Evolutionary conservation across 805 yeast genomes (phyloP).

Genomic region (Brettanomyces naardenensis): DNA sequence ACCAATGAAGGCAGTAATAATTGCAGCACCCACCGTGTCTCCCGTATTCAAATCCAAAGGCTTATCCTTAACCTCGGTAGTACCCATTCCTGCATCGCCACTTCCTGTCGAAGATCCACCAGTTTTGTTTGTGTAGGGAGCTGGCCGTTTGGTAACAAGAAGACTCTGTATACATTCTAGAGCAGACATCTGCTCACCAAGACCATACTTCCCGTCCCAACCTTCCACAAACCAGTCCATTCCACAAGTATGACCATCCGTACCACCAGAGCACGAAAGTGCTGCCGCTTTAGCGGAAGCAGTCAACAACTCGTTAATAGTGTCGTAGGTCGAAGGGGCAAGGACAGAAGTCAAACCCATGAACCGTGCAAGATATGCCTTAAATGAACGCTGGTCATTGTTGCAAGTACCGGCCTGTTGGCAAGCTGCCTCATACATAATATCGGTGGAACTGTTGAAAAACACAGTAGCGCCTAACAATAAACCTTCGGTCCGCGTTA

Average conservation of each 20-base stretch:
- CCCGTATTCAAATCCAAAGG: conserved; percentile 33
- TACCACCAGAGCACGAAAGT: conserved; percentile 62
- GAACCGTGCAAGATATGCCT: conserved; percentile 72
- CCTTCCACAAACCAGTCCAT: conserved; percentile 50
- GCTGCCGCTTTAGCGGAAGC: conserved; percentile 64
- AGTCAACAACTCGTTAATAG: conserved; percentile 30
- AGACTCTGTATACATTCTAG: conserved; percentile 53
- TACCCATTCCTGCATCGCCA: conserved; percentile 58
- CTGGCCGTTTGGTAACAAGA: conserved; percentile 34
- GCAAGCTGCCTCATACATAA: conserved; percentile 82
- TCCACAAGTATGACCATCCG: conserved; percentile 73
- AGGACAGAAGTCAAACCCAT: conserved; percentile 67
- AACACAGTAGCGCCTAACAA: conserved; percentile 49
- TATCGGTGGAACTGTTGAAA: conserved; percentile 35
- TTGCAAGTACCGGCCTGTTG: conserved; percentile 59
- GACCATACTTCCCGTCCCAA: conserved; percentile 62
- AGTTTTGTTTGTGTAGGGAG: conserved; percentile 38
- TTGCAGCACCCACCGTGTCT: conserved; percentile 62
- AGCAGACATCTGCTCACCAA: conserved; percentile 77
- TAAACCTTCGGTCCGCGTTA: conserved; percentile 45
- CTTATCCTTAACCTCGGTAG: conserved; percentile 30
- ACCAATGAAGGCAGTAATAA: conserved; percentile 53
- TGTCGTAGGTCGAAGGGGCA: conserved; percentile 46
- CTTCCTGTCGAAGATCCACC: conserved; percentile 38
- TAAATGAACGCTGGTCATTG: conserved; percentile 88